Conservation (phyloP, 1,284 basidiomycete species). For the Trametes hirsuta region DNA sequence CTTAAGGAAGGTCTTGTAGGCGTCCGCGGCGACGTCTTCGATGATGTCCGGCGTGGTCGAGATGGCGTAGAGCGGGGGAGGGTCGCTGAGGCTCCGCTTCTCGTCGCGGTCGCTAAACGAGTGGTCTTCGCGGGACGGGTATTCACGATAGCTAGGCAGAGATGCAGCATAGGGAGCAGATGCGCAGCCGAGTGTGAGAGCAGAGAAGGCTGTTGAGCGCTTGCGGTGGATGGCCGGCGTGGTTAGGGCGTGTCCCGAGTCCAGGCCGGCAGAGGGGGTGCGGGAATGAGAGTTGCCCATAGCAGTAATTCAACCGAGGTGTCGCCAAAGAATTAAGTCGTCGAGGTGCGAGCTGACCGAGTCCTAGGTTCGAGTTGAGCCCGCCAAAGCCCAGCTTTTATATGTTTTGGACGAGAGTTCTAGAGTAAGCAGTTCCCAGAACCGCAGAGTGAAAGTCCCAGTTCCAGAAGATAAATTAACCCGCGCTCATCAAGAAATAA, state of each 20-base stretch:
- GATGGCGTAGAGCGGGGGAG: slow-evolving; percentile 35
- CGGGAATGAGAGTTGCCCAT: slow-evolving; percentile 39
- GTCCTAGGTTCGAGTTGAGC: slow-evolving; percentile 13
- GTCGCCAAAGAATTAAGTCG: slow-evolving; percentile 18
- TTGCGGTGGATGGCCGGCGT: slow-evolving; percentile 28
- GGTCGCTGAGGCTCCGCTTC: slow-evolving; percentile 32
- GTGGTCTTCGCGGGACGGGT: slow-evolving; percentile 21
- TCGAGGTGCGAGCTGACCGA: slow-evolving; percentile 17
- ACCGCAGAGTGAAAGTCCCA: slow-evolving; percentile 20
- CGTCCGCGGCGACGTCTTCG: slow-evolving; percentile 32
- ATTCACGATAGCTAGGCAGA: slow-evolving; percentile 26
- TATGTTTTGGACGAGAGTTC: slow-evolving; percentile 24
- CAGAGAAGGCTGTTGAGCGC: slow-evolving; percentile 33
- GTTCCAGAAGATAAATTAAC: slow-evolving; percentile 24
- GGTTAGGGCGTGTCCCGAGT: slow-evolving; percentile 22
- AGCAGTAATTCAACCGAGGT: slow-evolving; percentile 20
- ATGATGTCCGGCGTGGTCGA: slow-evolving; percentile 32
- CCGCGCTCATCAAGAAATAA: slow-evolving; percentile 29
- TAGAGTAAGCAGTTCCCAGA: slow-evolving; percentile 26
- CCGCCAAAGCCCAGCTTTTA: slow-evolving; percentile 23
- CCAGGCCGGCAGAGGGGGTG: slow-evolving; percentile 23
- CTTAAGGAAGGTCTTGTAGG: slow-evolving; percentile 42
- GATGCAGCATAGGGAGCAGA: slow-evolving; percentile 25
- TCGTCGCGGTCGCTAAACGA: slow-evolving; percentile 32
- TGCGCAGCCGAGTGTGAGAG: slow-evolving; percentile 35